Evolutionary conservation across 2,329 filamentous ascomycete species (phyloP), one percentile per base, ranked within the genome.

Genomic region (Botrytis sinoallii): DNA sequence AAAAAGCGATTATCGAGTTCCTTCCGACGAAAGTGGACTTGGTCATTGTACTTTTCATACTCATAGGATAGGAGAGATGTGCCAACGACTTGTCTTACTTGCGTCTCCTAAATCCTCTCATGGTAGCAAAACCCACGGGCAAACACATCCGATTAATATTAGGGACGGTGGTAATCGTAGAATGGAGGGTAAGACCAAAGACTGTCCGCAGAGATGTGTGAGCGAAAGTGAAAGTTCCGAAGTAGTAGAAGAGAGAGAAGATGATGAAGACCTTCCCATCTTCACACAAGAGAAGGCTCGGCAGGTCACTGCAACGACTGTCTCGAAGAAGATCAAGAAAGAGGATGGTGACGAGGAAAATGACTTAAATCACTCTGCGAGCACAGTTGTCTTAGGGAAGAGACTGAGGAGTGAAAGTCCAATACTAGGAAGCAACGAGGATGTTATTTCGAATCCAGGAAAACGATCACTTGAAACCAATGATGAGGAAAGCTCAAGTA

Each of bases 41-140:
- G 38, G 32, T 3, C n/a, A 44, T 52, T 73, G 66, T 63, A 16
- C 42, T 44, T 73, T 73, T 70, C 71, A 73, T 63, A n/a, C 57
- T 6, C 71, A 73, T 64, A 9, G 29, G 22, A 1, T 12, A 16
- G 71, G 55, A 9, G 48, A 40, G 22, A 38, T 48, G 6, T 72
- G 71, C 38, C 55, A 59, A 25, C 40, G 48, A 16, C 18, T 57
- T 9, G 46, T 42, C 29, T 25, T 60, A 29, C 63, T 68, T 12
- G 32, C 20, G 9, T 32, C 63, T 46, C 29, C 60, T 14, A 44
- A 25, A 35, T n/a, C 35, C 22, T 25, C 14, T 32, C 20, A 29
- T 25, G 35, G n/a, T n/a, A 1, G 5, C 22, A 32, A 48, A 40
- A 0, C 4, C 5, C 16, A 18, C 32, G 10, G 40, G 40, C 3